Evolutionary conservation across 768 basidiomycete genomes (phyloP), one percentile per base, ranked within the genome.

Genomic region (Pisolithus marmoratus): DNA sequence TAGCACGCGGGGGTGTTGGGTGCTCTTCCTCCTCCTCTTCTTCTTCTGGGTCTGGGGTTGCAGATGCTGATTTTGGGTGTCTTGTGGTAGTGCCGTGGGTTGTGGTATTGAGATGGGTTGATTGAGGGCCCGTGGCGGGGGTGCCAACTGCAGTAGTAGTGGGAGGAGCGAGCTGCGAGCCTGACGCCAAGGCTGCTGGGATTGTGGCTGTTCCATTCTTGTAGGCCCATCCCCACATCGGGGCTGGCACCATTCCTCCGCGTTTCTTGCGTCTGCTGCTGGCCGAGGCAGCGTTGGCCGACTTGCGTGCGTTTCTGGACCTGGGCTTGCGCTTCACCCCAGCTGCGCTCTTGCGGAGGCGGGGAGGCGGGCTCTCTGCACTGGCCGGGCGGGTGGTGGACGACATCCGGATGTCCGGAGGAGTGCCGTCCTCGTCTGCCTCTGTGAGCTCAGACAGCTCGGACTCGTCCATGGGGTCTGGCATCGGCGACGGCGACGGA

Each of bases 151-250:
- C 23, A 2, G 36, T 7, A 22, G 55, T 20, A 6, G 58, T 29
- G 29, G 56, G 48, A 37, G 53, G 52, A 2, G 7, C 41, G 22
- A 31, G 34, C 36, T 34, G 46, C n/a, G 31, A 20, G 46, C 19
- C 22, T 1, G 46, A 19, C 19, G n/a, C 19, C 26, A n/a, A 12
- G 7, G 6, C 42, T 11, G 48, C 14, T 26, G 54, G 34, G 15
- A 53, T 49, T 8, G 56, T 38, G 22, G 56, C 41, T 12, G 53
- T 36, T 42, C 55, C 66, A 46, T 69, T 74, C 64, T 81, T 82
- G 58, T 77, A 76, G 14, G 83, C 87, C 89, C 90, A 92, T 23
- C 79, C 87, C 90, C 89, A 91, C 87, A 90, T 91, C 49, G 81
- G 81, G 34, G 83, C 83, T 26, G 89, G 87, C 1, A 88, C 83